Evolutionary conservation across 192 early-diverging fungal genomes (phyloP), one percentile per base, ranked within the genome.

Genomic region (Coemansia sp.): DNA sequence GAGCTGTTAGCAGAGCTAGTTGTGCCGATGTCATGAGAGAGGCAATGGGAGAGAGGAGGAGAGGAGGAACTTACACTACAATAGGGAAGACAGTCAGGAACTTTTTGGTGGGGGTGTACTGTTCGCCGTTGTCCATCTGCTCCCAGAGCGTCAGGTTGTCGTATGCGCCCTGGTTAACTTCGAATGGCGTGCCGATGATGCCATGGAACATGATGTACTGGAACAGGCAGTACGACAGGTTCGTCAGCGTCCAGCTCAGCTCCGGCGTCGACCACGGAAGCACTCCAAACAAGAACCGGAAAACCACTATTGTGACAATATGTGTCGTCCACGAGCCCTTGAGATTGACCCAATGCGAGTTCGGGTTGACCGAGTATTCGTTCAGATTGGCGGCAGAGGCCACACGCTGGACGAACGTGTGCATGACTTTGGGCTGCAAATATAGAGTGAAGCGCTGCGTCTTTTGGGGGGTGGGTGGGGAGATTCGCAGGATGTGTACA

Each of bases 61-160:
- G n/a, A 46, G 9, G 32, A 60, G 8, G 36, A 32, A 89, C 92
- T 85, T 90, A 98, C 94, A 99, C 78, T 64, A 89, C 75, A 53
- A 97, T 93, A 11, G 97, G 97, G 19, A 95, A 87, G n/a, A 90
- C 90, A 17, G 94, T 97, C 45, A 97, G 81, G 74, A 93, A 99
- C 76, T 99, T 99, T 76, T 95, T 94, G 64, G 95, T 91, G n/a
- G 95, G 93, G 33, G 97, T 99, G 75, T 97, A 97, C 68, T 97
- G 93, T 53, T 89, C 92, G 38, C 95, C 95, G 64, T 94, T 90
- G 83, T 99, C 97, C 73, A 99, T 96, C 83, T 99, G 97, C 77
- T 99, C 95, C 97, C 97, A 99, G 48, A 99, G 85, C 19, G 95
- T 99, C 43, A 96, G 74, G 56, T 90, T 91, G 71, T 94, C 92